Conservation (phyloP, 2,329 filamentous ascomycete genomes). For the Pleoardoris graminearum region DNA sequence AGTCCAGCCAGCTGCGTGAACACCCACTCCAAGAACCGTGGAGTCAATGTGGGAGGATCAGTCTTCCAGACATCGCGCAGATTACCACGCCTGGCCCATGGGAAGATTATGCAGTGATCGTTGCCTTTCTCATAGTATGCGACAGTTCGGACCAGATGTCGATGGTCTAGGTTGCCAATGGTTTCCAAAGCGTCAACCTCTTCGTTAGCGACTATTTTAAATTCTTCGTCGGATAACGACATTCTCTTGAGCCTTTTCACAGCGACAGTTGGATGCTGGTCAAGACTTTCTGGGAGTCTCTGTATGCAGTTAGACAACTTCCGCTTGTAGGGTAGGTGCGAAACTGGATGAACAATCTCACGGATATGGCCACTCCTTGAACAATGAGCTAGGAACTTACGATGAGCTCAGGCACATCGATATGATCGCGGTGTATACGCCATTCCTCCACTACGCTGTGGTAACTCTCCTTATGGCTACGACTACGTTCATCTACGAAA, state of each 20-base stretch:
- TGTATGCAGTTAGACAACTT: background rate
- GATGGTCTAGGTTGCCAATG: constrained; percentile 9
- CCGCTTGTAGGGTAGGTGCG: background rate
- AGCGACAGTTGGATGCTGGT: constrained; percentile 16
- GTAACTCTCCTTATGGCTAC: constrained; percentile 3
- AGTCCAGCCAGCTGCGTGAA: constrained; percentile 18
- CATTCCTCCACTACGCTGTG: constrained; percentile 18
- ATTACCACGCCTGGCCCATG: constrained; percentile 20
- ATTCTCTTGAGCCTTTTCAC: constrained; percentile 14
- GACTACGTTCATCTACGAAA: constrained; percentile 4
- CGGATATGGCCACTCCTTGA: too few relatives aligned
- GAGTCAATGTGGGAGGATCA: background rate
- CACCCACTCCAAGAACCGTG: constrained; percentile 8
- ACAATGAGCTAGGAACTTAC: background rate
- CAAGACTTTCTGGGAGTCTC: background rate
- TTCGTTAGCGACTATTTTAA: constrained; percentile 1
- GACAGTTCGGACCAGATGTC: constrained; percentile 18
- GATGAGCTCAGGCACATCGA: background rate
- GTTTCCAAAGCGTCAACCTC: constrained; percentile 12
- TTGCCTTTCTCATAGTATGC: constrained; percentile 14
- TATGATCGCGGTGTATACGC: constrained; percentile 17
- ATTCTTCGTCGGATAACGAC: background rate
- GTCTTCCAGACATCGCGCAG: constrained; percentile 19
- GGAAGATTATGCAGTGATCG: constrained; percentile 17
- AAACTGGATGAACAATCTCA: too few relatives aligned